Conservation (phyloP, 352 stramenopile species). For the Phytophthora hibernalis region DNA sequence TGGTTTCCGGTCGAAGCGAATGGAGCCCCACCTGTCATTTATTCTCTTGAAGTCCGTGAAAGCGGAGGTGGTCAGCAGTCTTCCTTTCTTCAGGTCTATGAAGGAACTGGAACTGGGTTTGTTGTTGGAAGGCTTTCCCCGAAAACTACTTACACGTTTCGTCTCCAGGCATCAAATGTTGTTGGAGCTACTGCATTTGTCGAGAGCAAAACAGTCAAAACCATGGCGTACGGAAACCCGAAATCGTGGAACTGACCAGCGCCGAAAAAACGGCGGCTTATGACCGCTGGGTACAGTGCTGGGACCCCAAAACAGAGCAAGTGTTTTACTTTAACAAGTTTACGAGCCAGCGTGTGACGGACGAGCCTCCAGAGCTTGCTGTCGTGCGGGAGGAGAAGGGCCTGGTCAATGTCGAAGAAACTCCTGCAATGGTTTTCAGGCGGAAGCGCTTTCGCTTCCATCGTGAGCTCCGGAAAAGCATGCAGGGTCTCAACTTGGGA, state of each 20-base stretch:
- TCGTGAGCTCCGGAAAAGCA: slow-evolving; percentile 61
- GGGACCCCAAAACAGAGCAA: slow-evolving; percentile 84
- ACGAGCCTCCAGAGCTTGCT: slow-evolving; percentile 60
- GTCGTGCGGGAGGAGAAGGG: slow-evolving; percentile 52
- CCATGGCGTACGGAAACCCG: slow-evolving; percentile 59
- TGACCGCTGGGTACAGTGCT: slow-evolving; percentile 88
- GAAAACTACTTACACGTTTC: slow-evolving; percentile 68
- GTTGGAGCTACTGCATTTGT: slow-evolving; percentile 68
- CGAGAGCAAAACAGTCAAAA: slow-evolving; percentile 68
- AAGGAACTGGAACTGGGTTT: slow-evolving; percentile 70
- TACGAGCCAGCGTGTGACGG: slow-evolving; percentile 70
- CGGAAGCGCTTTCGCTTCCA: slow-evolving; percentile 90
- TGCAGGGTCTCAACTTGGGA: slow-evolving; percentile 45
- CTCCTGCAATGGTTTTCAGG: slow-evolving; percentile 82
- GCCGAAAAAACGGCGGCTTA: slow-evolving; percentile 46
- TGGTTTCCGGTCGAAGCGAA: slow-evolving; percentile 70
- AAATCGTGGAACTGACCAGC: slow-evolving; percentile 72
- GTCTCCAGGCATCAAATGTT: slow-evolving; percentile 72
- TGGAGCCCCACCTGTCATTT: slow-evolving; percentile 66
- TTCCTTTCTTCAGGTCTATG: slow-evolving; percentile 59
- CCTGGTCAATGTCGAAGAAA: slow-evolving; percentile 58
- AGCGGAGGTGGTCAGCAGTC: slow-evolving; percentile 32
- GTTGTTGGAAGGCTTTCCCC: slow-evolving; percentile 54
- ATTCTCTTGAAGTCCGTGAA: slow-evolving; percentile 66
- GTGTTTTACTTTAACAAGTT: slow-evolving; percentile 93